phyloP scores from a whole-genome alignment of 2,329 filamentous ascomycete species.

The Gliomastix tumulicola region DNA sequence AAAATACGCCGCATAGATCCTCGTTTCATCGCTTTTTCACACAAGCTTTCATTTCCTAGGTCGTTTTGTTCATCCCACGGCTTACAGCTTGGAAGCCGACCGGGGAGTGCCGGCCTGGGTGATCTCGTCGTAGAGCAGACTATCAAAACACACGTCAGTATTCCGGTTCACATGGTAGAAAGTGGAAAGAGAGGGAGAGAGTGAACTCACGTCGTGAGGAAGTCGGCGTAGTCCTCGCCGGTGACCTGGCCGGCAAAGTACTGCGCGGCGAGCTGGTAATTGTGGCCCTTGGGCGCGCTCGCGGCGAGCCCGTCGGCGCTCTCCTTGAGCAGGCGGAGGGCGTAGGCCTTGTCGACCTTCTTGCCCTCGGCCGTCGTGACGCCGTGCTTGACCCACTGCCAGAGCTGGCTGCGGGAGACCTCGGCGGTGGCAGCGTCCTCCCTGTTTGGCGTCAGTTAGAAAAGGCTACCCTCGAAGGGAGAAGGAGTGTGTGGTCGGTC shows the following conservation, averaged over 20 bases:
- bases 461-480: not conserved
- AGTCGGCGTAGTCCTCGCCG: constrained; percentile 95
- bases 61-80: not conserved
- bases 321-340: constrained; percentile 80
- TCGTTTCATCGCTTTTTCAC: too few species aligned
- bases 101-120: constrained; percentile 60
- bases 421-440: constrained; percentile 97
- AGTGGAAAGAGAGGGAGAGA: constrained; percentile 4
- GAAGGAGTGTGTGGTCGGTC: not conserved
- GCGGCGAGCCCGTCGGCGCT: constrained; percentile 67
- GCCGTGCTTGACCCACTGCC: constrained; percentile 83
- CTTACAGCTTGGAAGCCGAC: constrained; percentile 58
- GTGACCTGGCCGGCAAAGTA: constrained; percentile 93
- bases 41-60: too few species aligned
- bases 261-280: constrained; percentile 82
- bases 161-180: too few species aligned
- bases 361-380: constrained; percentile 75
- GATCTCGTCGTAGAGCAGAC: constrained; percentile 82
- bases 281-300: constrained; percentile 80
- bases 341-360: constrained; percentile 87
- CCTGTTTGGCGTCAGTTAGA: constrained; percentile 22
- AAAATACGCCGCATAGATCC: too few species aligned
- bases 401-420: constrained; percentile 87
- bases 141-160: too few species aligned
- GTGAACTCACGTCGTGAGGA: constrained; percentile 68